Conservation (phyloP, 2,329 filamentous ascomycete species). For the Fusarium brevicatenulatum region DNA sequence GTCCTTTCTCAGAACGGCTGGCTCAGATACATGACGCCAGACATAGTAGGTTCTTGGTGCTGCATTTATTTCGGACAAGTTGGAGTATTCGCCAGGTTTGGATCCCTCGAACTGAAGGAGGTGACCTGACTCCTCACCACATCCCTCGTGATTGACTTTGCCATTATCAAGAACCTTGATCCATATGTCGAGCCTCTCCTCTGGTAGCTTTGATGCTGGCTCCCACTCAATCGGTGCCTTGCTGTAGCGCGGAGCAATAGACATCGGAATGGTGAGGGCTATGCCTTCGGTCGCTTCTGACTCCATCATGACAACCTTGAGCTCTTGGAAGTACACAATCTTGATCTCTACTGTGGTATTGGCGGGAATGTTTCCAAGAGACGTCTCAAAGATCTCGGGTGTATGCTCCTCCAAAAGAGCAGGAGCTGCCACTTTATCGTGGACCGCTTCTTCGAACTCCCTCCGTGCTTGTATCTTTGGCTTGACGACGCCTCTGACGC, state of each 20-base stretch:
- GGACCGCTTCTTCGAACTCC: neutral
- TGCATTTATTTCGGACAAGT: fast-evolving
- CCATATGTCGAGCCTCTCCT: neutral
- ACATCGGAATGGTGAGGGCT: neutral
- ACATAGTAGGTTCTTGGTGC: fast-evolving
- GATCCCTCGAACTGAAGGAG: fast-evolving
- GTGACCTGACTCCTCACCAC: neutral
- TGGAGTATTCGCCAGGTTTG: neutral
- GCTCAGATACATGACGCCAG: neutral
- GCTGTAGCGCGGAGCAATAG: neutral
- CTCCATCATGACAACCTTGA: neutral
- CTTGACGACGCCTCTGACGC: neutral
- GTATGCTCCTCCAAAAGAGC: neutral
- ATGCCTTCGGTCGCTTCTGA: fast-evolving
- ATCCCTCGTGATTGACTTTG: fast-evolving
- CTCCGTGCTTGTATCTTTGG: fast-evolving
- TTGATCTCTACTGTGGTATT: fast-evolving
- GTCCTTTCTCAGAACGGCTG: neutral
- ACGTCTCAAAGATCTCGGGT: neutral
- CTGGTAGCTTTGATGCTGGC: fast-evolving
- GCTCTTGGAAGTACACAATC: neutral
- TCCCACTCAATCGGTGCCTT: fast-evolving
- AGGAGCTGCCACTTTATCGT: fast-evolving
- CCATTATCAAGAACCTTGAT: fast-evolving
- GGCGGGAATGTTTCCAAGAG: neutral